phyloP scores from a whole-genome alignment of 2,329 filamentous ascomycete genomes.

The Chaetomium sp. region DNA sequence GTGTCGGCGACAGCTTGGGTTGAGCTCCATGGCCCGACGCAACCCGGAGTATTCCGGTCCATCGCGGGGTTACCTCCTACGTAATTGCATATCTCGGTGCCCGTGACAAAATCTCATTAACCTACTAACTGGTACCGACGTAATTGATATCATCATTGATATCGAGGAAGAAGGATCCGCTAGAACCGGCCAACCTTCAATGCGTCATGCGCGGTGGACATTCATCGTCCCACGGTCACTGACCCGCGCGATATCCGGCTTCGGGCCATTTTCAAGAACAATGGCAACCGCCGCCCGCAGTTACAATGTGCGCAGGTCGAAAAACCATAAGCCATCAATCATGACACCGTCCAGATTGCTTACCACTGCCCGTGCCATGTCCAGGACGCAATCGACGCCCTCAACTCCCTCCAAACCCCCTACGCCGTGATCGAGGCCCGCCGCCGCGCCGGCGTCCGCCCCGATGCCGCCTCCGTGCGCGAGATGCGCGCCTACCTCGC shows the following conservation, averaged over 20 bases:
- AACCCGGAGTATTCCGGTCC: constrained; percentile 22
- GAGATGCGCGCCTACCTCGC: constrained; percentile 80
- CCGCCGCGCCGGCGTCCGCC: constrained; percentile 69
- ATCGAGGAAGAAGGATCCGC: constrained; percentile 8
- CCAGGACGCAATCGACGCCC: constrained; percentile 66
- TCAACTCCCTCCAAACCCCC: constrained; percentile 88
- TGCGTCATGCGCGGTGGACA: constrained; percentile 26
- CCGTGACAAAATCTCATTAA: background rate
- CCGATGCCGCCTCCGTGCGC: constrained; percentile 73
- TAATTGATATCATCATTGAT: background rate
- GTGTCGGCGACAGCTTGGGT: constrained; percentile 20
- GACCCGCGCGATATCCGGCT: constrained; percentile 6
- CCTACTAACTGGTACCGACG: background rate
- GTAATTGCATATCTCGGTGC: constrained; percentile 9
- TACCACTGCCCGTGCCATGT: background rate
- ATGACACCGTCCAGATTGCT: background rate
- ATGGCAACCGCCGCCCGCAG: constrained; percentile 23
- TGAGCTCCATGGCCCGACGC: constrained; percentile 10
- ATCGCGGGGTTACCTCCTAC: background rate
- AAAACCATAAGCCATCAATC: background rate
- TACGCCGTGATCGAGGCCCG: constrained; percentile 79
- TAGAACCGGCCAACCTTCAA: constrained; percentile 11
- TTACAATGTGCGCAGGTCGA: constrained; percentile 26
- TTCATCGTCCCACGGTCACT: constrained; percentile 19
- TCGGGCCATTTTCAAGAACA: background rate